Conservation (phyloP, 371 early-diverging fungal species). For the Entomophthora muscae region DNA sequence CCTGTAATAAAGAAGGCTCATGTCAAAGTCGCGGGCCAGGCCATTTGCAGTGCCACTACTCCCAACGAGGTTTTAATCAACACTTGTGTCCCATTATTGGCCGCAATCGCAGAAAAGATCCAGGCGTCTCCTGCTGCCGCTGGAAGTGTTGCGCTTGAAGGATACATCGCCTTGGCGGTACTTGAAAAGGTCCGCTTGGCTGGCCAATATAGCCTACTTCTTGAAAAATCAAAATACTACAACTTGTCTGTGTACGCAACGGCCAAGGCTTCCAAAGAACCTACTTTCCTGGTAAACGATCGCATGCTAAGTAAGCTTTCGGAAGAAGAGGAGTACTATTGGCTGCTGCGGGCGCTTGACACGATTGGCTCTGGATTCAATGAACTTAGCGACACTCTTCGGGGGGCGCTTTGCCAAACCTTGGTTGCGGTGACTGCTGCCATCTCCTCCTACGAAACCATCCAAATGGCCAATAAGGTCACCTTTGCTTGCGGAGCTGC, state of each 20-base stretch:
- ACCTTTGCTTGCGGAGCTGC: conserved; percentile 9
- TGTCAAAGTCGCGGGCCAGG: background rate
- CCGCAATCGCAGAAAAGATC: conserved; percentile 33
- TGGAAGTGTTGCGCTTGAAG: conserved; percentile 52
- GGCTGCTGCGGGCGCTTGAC: conserved; percentile 38
- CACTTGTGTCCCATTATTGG: conserved; percentile 19
- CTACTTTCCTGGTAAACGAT: conserved; percentile 61
- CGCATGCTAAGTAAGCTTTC: conserved; percentile 63
- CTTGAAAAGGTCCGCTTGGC: conserved; percentile 8
- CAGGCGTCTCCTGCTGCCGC: conserved; percentile 37
- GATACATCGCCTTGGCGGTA: conserved; percentile 39
- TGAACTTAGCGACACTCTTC: conserved; percentile 12
- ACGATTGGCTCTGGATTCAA: conserved; percentile 20
- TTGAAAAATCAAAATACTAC: background rate
- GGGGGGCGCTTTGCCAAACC: conserved; percentile 13
- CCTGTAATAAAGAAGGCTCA: conserved; percentile 3
- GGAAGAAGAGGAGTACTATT: conserved; percentile 50
- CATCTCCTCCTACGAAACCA: conserved; percentile 31
- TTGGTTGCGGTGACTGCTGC: conserved; percentile 28
- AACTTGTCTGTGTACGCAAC: conserved; percentile 8
- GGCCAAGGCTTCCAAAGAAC: conserved; percentile 24
- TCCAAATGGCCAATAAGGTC: conserved; percentile 24
- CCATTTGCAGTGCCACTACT: conserved; percentile 13
- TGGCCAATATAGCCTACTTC: background rate
- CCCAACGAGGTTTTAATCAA: conserved; percentile 22